Evolutionary conservation across 2,329 filamentous ascomycete genomes (phyloP).

Genomic region (Aspergillus ibericus): DNA sequence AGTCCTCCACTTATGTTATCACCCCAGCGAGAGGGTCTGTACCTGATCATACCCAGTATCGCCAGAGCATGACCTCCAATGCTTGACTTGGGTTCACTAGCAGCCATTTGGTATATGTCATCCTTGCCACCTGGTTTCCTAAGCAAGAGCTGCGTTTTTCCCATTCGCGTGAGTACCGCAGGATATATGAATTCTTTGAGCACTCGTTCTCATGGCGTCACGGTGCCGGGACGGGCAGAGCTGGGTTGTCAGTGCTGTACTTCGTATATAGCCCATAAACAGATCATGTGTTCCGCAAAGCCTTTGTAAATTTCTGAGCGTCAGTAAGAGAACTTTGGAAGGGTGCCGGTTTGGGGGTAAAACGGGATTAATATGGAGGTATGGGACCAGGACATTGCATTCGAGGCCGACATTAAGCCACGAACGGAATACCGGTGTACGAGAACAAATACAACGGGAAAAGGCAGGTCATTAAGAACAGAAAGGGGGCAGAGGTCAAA

Average conservation of each 20-base stretch:
- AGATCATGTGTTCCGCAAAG: background rate
- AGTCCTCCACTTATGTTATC: background rate
- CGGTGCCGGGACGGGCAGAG: background rate
- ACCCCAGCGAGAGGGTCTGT: background rate
- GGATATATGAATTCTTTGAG: background rate
- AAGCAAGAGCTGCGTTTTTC: background rate
- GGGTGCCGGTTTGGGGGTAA: background rate
- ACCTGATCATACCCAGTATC: background rate
- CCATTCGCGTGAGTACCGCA: background rate
- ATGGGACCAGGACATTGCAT: background rate
- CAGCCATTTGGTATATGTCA: background rate
- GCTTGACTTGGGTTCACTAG: background rate
- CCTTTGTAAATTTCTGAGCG: background rate
- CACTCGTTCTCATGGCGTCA: background rate
- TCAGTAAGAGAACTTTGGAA: background rate
- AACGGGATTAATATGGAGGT: background rate
- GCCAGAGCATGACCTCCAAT: background rate
- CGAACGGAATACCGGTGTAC: background rate
- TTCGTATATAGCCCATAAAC: background rate
- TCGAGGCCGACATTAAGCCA: background rate
- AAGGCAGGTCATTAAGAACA: background rate
- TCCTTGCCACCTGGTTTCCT: background rate
- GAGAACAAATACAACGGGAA: background rate
- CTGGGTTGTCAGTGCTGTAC: background rate
- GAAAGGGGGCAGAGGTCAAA: background rate